Percentiles rank a stretch among this genome's conserved stretches.
phyloP scores from a whole-genome alignment of 345 rosid genomes.

The Isatis tinctoria region DNA sequence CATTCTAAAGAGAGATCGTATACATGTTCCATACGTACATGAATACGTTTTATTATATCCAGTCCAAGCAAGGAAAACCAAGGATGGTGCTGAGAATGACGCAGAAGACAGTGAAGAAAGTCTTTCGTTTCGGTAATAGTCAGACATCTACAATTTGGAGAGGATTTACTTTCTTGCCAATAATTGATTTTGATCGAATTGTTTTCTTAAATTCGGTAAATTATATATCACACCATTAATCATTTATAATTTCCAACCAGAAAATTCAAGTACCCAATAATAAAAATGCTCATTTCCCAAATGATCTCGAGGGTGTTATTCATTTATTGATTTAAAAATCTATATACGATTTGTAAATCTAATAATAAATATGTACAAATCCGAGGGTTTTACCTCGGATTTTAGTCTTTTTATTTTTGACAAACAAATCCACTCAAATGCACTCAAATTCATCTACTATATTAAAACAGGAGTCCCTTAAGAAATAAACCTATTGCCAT shows the following conservation, averaged over 20 bases:
- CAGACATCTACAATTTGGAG: conserved; percentile 7
- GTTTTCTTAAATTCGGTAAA: not conserved
- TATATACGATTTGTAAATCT: no score
- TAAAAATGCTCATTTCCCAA: not conserved
- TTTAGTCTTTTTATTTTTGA: no score
- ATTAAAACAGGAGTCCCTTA: no score
- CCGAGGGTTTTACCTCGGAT: no score
- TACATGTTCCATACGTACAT: not conserved
- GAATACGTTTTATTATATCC: not conserved
- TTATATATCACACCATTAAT: not conserved
- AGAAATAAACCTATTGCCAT: no score
- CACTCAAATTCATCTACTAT: no score
- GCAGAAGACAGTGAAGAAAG: conserved; percentile 7
- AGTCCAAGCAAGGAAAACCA: not conserved
- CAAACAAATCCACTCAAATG: no score
- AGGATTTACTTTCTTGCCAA: not conserved
- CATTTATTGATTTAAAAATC: no score
- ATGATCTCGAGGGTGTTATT: no score
- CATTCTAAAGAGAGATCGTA: not conserved
- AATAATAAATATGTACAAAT: no score
- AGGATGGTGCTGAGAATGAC: conserved; percentile 15
- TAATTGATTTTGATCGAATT: conserved; percentile 12
- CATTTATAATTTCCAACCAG: not conserved
- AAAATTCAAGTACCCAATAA: not conserved
- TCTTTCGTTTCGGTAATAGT: not conserved